A percentile compares a stretch with the other conserved stretches of the same genome.
phyloP scores from a whole-genome alignment of 352 stramenopile genomes.

The Aphanomyces invadans region DNA sequence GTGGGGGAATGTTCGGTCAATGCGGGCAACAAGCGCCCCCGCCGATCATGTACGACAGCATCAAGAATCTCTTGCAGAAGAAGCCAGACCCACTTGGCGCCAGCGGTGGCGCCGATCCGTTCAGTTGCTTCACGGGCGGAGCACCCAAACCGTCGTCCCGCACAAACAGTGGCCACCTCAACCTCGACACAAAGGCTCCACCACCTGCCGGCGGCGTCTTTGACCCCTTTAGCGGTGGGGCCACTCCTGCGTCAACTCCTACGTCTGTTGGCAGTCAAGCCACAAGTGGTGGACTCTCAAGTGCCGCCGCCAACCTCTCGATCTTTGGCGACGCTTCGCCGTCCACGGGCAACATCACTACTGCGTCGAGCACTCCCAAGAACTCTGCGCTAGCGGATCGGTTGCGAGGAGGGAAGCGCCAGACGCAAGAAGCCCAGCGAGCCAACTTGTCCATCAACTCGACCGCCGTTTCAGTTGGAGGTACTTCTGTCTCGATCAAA shows the following conservation, averaged over 20 bases:
- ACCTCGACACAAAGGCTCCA: neutral
- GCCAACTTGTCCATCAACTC: constrained; percentile 40
- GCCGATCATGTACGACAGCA: constrained; percentile 74
- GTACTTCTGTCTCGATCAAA: constrained; percentile 16
- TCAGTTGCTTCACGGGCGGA: constrained; percentile 20
- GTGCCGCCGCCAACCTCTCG: constrained; percentile 10
- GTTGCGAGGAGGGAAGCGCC: constrained; percentile 36
- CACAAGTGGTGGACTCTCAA: too few species aligned
- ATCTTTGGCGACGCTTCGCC: constrained; percentile 24
- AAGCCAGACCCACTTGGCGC: constrained; percentile 37
- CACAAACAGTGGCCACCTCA: constrained; percentile 5
- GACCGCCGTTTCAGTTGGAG: constrained; percentile 32
- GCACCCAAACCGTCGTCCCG: constrained; percentile 2
- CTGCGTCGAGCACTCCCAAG: constrained; percentile 5
- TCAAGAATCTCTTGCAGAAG: constrained; percentile 72
- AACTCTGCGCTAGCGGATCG: constrained; percentile 45
- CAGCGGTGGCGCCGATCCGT: constrained; percentile 8
- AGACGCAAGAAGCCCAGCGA: constrained; percentile 57
- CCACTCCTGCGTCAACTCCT: constrained; percentile 40
- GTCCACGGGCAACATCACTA: constrained; percentile 11
- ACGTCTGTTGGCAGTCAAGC: too few species aligned
- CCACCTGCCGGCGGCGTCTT: constrained; percentile 32
- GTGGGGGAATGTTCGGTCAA: constrained; percentile 1
- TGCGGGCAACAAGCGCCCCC: constrained; percentile 27
- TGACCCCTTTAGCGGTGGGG: constrained; percentile 56